Base-by-base conservation (phyloP, 352 stramenopile species). In the Phytophthora palmivora region DNA sequence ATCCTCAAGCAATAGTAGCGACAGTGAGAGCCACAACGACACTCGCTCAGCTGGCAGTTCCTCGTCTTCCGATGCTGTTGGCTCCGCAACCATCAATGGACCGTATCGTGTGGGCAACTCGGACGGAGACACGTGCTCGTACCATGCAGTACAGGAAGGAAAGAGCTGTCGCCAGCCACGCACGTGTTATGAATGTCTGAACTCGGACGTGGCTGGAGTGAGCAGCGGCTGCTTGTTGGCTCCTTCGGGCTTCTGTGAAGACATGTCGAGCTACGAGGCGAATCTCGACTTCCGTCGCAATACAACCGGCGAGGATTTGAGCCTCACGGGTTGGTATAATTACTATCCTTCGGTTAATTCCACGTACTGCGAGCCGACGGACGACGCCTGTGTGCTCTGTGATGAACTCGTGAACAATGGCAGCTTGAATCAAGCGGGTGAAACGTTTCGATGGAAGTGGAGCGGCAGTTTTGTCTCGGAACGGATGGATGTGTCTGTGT, bases 141-240 rank as follows among this genome's bases (percentile, higher is more conserved):
- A 87, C 65, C 88, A 90, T 70, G 55, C 59, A 8, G 47, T 72
- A n/a, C 41, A 71, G 18, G 48, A 69, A 7, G 63, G 56, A n/a
- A 52, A 61, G 36, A 71, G 45, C 5, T 93, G 84, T 44, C 82
- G 78, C 9, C 58, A 87, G 53, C 79, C 84, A 30, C 79, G 84
- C 36, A 78, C 69, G 0, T 92, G 84, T 52, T 88, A 83, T 54
- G 82, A 91, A 68, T 93, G 84, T 67, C 65, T 93, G 24, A 91
- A 91, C 58, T 52, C 60, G 36, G 53, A 64, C 24, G 51, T 90
- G 6, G 37, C 55, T 6, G 61, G 61, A 1, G 71, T 76, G 24
- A 60, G 18, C 7, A 51, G 34, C n/a, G 79, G 78, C 53, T 93
- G 84, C 52, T 59, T 91, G 43, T 58, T 93, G 22, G 76, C 70